phyloP scores from a whole-genome alignment of 352 stramenopile species.

The Pythium apleroticum region DNA sequence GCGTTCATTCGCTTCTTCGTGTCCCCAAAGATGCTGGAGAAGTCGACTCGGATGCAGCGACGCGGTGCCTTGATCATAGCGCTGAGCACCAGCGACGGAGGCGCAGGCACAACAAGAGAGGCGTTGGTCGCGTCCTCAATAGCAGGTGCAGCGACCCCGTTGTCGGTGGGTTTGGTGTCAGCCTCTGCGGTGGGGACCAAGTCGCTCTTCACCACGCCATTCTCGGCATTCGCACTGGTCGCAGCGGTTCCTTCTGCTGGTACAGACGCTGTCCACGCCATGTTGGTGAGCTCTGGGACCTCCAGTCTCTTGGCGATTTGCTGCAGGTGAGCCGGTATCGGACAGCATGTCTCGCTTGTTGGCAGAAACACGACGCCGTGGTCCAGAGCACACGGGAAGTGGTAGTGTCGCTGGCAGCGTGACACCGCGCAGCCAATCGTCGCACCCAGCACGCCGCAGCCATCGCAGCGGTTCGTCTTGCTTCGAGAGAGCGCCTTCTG shows the following conservation, averaged over 20 bases:
- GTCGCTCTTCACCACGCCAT: background rate
- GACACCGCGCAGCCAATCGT: slow-evolving; percentile 90
- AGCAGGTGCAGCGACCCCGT: background rate
- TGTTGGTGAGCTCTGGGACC: slow-evolving; percentile 4
- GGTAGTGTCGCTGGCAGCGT: slow-evolving; percentile 90
- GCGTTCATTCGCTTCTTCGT: slow-evolving; percentile 66
- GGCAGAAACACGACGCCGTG: slow-evolving; percentile 66
- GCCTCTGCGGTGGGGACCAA: background rate
- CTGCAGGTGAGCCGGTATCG: slow-evolving; percentile 48
- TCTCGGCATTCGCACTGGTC: background rate
- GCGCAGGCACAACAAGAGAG: background rate
- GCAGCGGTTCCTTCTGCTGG: background rate
- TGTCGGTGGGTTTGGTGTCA: background rate
- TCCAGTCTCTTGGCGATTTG: slow-evolving; percentile 42
- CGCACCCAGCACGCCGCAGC: slow-evolving; percentile 87
- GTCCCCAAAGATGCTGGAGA: slow-evolving; percentile 33
- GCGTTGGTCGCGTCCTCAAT: background rate
- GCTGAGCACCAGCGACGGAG: slow-evolving; percentile 8
- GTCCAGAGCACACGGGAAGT: slow-evolving; percentile 92
- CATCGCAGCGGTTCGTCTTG: slow-evolving; percentile 89
- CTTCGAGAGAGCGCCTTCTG: slow-evolving; percentile 89
- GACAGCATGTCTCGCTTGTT: slow-evolving; percentile 70
- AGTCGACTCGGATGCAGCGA: slow-evolving; percentile 25
- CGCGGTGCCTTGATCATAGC: slow-evolving; percentile 24
- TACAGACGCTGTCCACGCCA: background rate